A percentile compares a stretch with the other conserved stretches of the same genome.
Conservation (phyloP, 345 rosid genomes). For the Microcos paniculata region DNA sequence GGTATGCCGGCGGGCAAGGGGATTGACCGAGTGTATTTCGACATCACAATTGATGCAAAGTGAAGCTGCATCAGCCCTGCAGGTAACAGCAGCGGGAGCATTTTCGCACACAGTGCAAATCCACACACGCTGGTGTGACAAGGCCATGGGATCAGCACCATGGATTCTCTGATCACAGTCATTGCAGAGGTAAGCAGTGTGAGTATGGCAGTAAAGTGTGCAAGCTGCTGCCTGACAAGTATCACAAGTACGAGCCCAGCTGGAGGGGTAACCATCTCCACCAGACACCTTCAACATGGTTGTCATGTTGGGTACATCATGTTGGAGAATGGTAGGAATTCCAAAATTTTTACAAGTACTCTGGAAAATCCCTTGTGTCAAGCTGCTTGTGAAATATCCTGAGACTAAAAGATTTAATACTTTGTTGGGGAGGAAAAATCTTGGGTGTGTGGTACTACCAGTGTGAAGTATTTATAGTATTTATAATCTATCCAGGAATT, state of each 20-base stretch:
- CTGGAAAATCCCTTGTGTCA: not conserved
- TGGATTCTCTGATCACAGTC: conserved; percentile 29
- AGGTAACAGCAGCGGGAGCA: conserved; percentile 32
- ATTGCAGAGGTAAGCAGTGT: conserved; percentile 30
- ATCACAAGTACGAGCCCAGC: conserved; percentile 24
- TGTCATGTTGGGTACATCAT: conserved; percentile 10
- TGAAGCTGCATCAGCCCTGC: conserved; percentile 40
- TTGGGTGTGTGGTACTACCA: not conserved
- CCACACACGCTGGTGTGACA: conserved; percentile 32
- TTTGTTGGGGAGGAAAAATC: not conserved
- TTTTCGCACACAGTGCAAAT: conserved; percentile 29
- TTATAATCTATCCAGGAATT: not conserved
- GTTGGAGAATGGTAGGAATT: not conserved
- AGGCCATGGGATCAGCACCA: conserved; percentile 1
- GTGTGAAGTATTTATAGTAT: not conserved
- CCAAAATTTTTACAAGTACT: not conserved
- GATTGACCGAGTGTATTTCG: conserved; percentile 33
- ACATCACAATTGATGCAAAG: conserved; percentile 30
- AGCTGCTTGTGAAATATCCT: not conserved
- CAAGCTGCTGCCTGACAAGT: conserved; percentile 29
- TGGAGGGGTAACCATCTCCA: conserved; percentile 15
- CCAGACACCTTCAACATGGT: conserved; percentile 23
- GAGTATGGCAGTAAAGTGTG: conserved; percentile 31
- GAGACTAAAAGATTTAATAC: not conserved
- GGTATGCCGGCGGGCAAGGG: conserved; percentile 16